These are phyloP conservation scores for Closterium sp. DNA, from an alignment of 139 green algal genomes.

Conservation along the genomic window DNA sequence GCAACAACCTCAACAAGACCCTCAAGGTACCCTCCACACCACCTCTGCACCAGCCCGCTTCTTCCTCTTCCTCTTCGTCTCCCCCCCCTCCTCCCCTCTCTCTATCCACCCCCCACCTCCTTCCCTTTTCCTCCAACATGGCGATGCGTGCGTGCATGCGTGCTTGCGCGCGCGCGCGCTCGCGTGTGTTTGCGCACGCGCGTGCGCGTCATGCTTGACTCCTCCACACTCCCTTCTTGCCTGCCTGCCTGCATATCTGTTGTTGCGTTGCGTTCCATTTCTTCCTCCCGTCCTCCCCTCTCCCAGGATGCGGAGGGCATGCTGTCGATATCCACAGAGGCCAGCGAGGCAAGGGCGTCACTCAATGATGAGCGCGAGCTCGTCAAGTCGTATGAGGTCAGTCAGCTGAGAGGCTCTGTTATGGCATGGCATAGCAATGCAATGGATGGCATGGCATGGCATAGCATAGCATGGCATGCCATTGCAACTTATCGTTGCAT, in stretches of 20 bases:
- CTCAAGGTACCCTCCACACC: slow-evolving; percentile 26
- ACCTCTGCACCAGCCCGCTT: not conserved
- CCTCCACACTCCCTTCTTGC: not conserved
- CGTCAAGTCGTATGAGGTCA: slow-evolving; percentile 44
- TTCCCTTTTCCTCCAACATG: no score
- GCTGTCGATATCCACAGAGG: slow-evolving; percentile 45
- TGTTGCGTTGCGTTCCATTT: not conserved
- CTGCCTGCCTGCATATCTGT: not conserved
- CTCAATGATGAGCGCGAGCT: slow-evolving; percentile 44
- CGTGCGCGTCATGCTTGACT: not conserved
- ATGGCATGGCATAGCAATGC: no score
- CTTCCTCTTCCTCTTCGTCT: no score
- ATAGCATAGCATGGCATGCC: no score
- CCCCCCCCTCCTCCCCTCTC: no score
- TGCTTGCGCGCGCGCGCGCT: no score
- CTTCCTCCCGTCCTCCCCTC: not conserved
- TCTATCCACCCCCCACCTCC: not conserved
- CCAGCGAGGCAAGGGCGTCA: slow-evolving; percentile 29
- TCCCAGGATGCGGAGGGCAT: slow-evolving; percentile 50
- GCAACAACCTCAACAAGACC: slow-evolving; percentile 51
- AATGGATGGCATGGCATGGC: no score
- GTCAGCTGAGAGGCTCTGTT: not conserved
- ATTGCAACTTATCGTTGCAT: no score
- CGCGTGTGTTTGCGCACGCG: no score
- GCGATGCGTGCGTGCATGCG: no score